These are phyloP conservation scores for Populus deltoides DNA, from an alignment of 345 rosid genomes.

Conservation along the genomic window DNA sequence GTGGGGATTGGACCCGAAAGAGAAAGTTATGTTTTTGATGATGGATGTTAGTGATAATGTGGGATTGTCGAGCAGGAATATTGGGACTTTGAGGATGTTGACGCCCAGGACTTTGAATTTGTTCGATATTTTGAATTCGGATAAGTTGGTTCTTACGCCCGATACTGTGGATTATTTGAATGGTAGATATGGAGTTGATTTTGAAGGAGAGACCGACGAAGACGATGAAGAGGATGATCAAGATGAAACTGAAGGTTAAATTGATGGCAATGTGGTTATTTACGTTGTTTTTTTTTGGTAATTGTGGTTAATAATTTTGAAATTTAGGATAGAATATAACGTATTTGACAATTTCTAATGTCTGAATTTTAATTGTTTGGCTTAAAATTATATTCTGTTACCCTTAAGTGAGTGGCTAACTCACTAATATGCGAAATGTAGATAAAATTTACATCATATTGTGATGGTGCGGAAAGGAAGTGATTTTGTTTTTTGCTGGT, in stretches of 20 bases:
- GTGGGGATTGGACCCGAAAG: slow-evolving; percentile 89
- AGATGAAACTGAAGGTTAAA: slow-evolving; percentile 26
- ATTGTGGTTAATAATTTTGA: not conserved
- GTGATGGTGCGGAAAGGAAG: too few relatives aligned
- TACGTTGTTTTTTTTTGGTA: not conserved
- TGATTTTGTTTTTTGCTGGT: too few relatives aligned
- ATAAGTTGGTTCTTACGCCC: slow-evolving; percentile 78
- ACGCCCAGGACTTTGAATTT: slow-evolving; percentile 88
- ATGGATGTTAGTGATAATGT: slow-evolving; percentile 65
- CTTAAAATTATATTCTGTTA: not conserved
- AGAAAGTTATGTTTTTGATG: slow-evolving; percentile 80
- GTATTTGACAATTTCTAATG: not conserved
- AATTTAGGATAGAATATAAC: not conserved
- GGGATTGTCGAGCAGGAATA: slow-evolving; percentile 66
- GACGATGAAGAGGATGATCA: slow-evolving; percentile 39
- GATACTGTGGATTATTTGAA: slow-evolving; percentile 66
- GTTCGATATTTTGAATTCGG: slow-evolving; percentile 81
- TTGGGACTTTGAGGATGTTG: slow-evolving; percentile 78
- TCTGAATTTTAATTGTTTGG: not conserved
- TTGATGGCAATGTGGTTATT: not conserved
- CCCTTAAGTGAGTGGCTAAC: not conserved
- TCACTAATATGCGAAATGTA: too few relatives aligned
- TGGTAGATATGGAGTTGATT: slow-evolving; percentile 62
- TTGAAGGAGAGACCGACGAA: slow-evolving; percentile 31
- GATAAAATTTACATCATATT: too few relatives aligned